A percentile compares a stretch with the other conserved stretches of the same genome.
These are phyloP conservation scores for Paramecium tetraurelia DNA, from an alignment of 73 alveolate species.

Conservation along the genomic window DNA sequence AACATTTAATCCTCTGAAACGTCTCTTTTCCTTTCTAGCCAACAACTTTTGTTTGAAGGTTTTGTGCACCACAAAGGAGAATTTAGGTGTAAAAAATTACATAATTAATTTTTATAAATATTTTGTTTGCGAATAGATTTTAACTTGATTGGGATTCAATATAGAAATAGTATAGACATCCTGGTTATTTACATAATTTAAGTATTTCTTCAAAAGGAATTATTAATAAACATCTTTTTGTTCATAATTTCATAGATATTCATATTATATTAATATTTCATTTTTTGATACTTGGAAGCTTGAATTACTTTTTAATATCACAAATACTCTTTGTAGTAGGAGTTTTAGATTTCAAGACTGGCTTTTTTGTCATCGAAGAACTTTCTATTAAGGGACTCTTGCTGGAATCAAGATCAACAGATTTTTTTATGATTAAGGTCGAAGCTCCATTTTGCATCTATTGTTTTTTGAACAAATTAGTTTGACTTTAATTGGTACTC, in stretches of 20 bases:
- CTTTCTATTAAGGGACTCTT: background rate
- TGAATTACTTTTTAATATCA: background rate
- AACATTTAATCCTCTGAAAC: background rate
- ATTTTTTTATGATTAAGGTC: background rate
- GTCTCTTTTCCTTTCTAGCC: background rate
- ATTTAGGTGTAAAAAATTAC: background rate
- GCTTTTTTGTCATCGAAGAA: background rate
- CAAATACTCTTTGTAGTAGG: background rate
- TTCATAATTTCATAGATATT: background rate
- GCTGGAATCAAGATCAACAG: background rate
- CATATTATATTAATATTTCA: background rate
- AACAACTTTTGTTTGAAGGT: background rate
- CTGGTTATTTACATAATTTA: too few relatives aligned
- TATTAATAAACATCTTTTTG: background rate
- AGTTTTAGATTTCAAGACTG: background rate
- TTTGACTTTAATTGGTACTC: background rate
- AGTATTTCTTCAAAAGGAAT: too few relatives aligned
- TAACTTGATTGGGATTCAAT: background rate
- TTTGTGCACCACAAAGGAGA: constrained; percentile 16
- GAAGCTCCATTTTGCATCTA: background rate
- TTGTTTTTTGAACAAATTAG: background rate
- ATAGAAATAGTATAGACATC: background rate
- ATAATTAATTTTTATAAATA: background rate
- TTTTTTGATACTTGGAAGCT: constrained; percentile 28
- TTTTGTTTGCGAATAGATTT: background rate